Conservation (phyloP, 805 yeast genomes). For the Ogataea corticis region DNA sequence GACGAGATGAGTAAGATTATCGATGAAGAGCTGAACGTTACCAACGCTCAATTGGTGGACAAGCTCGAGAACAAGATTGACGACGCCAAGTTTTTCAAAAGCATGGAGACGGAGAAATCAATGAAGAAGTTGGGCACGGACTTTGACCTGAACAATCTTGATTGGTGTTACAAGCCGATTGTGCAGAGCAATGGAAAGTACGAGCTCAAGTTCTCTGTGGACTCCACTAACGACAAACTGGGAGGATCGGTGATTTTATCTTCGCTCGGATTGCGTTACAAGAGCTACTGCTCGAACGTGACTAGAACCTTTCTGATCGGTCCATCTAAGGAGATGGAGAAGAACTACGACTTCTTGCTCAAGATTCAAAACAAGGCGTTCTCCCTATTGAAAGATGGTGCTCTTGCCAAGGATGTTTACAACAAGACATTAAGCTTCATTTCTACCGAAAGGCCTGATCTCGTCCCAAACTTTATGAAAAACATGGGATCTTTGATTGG, state of each 20-base stretch:
- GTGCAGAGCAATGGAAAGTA: conserved; percentile 85
- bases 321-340: conserved; percentile 77
- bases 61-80: conserved; percentile 80
- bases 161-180: conserved; percentile 93
- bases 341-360: conserved; percentile 74
- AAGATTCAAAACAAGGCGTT: conserved; percentile 69
- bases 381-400: conserved; percentile 63
- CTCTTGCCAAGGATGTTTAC: conserved; percentile 65
- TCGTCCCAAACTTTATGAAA: conserved; percentile 65
- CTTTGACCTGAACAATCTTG: conserved; percentile 73
- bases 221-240: conserved; percentile 63
- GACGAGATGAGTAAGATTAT: conserved; percentile 86
- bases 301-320: conserved; percentile 88
- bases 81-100: conserved; percentile 64
- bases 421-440: conserved; percentile 60
- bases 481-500: conserved; percentile 90
- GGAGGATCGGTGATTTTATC: conserved; percentile 80
- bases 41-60: conserved; percentile 73
- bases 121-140: conserved; percentile 62
- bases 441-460: conserved; percentile 61
- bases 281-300: conserved; percentile 83
- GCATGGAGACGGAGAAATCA: conserved; percentile 44
- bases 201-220: conserved; percentile 82
- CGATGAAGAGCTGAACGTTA: conserved; percentile 79
- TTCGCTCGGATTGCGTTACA: conserved; percentile 83